Evolutionary conservation across 75 land plant genomes (phyloP), one percentile per base, ranked within the genome.

Genomic region (Cryptomeria japonica): DNA sequence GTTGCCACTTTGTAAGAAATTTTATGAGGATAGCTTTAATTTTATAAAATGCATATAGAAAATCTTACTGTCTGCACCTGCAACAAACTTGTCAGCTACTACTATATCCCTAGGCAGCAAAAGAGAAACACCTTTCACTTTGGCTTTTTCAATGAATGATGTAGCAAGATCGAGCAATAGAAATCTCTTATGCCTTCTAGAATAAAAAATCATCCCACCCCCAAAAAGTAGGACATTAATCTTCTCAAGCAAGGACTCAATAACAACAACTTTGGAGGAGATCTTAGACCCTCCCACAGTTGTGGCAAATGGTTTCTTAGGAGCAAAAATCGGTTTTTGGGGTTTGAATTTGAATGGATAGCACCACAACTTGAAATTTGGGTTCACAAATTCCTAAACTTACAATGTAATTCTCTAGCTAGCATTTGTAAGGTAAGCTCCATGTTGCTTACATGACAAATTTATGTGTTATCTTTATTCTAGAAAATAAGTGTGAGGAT

Each of bases 211-310:
- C 99, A 97, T 97, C 75, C 99, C 97, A 49, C 99, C 97, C 73
- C 96, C 99, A 42, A 97, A 87, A 58, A 97, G 80, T 8, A 97
- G 93, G 80, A 94, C 87, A 85, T 96, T 92, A 86, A 93, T 93
- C 87, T 95, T 96, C 56, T 86, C 91, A 86, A 97, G 87, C 85
- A 96, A 85, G 32, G 97, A 94, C 39, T 96, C 97, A 37, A 96
- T 97, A 78, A 96, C 95, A 46, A 95, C 95, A 86, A 97, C 96
- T 88, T 97, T 96, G 82, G 90, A 87, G 31, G 97, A 97, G n/a
- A 97, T 95, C 90, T 97, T 97, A 34, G 96, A 94, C 28, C 99
- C 99, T 79, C 98, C 98, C 86, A 97, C 96, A 88, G 96, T 95
- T 22, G 97, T 96, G 86, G 97, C 96, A 90, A 96, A 97, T n/a